Evolutionary conservation across 352 stramenopile species (phyloP).

Genomic region (Phytophthora melonis): DNA sequence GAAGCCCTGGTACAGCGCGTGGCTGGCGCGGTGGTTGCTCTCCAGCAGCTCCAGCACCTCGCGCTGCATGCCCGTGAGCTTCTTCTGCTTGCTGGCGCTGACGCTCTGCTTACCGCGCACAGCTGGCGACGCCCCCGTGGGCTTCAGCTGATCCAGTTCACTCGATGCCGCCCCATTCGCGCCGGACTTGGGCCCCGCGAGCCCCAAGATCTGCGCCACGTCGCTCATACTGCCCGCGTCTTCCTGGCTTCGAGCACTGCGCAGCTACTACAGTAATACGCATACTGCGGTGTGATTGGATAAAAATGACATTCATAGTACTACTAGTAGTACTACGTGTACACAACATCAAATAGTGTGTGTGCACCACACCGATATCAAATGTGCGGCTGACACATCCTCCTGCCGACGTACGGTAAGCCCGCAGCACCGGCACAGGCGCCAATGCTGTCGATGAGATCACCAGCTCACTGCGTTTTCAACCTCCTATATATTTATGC

Average conservation of each 20-base stretch:
- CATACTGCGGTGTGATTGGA: conserved; percentile 9
- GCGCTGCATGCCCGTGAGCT: conserved; percentile 72
- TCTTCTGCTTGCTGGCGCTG: conserved; percentile 48
- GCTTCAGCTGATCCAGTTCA: conserved; percentile 69
- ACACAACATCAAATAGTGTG: too few relatives aligned
- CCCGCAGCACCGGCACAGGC: too few relatives aligned
- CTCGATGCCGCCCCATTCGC: conserved; percentile 31
- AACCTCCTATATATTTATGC: too few relatives aligned
- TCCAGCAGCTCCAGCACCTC: conserved; percentile 74
- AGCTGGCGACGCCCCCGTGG: conserved; percentile 37
- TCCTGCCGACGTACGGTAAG: too few relatives aligned
- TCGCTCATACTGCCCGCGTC: conserved; percentile 55
- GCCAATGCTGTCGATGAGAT: too few relatives aligned
- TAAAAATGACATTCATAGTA: not conserved
- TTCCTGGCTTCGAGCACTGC: not conserved
- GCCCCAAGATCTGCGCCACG: conserved; percentile 75
- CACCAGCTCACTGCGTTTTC: too few relatives aligned
- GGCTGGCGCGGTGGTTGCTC: conserved; percentile 65
- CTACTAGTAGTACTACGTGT: too few relatives aligned
- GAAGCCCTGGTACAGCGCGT: conserved; percentile 70
- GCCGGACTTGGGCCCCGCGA: conserved; percentile 38
- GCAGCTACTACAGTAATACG: not conserved
- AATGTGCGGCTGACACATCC: too few relatives aligned
- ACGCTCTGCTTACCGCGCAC: conserved; percentile 30
- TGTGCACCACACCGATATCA: too few relatives aligned